Evolutionary conservation across 768 basidiomycete genomes (phyloP).

Genomic region (Pleurotus tuoliensis): DNA sequence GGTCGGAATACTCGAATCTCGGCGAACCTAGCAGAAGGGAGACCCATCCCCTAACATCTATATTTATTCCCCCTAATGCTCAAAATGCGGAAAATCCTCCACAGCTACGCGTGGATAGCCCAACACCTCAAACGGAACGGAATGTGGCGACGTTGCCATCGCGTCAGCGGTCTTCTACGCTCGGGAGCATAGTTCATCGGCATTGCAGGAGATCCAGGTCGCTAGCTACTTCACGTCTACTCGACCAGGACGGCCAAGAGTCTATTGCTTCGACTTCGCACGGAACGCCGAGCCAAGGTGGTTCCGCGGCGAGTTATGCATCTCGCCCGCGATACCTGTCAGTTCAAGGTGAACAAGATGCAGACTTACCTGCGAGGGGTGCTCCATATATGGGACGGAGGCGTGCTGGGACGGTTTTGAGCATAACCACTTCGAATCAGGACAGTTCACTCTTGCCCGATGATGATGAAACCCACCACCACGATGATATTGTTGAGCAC

Average conservation of each 20-base stretch:
- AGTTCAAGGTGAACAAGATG: constrained; percentile 35
- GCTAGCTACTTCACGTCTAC: not conserved
- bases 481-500: constrained; percentile 81
- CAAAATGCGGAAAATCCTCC: not conserved
- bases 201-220: constrained; percentile 4
- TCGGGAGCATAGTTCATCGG: constrained; percentile 2
- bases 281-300: constrained; percentile 5
- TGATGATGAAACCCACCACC: constrained; percentile 40
- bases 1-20: constrained; percentile 26
- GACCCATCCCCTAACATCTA: constrained; percentile 10
- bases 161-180: not conserved
- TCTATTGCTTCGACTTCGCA: not conserved
- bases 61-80: constrained; percentile 12
- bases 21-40: constrained; percentile 11
- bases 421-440: constrained; percentile 24
- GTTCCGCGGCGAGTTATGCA: constrained; percentile 9
- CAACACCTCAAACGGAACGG: not conserved
- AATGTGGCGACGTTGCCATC: not conserved
- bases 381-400: constrained; percentile 23
- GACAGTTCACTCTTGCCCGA: constrained; percentile 10
- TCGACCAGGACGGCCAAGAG: not conserved
- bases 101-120: not conserved
- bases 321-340: constrained; percentile 23
- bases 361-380: too few relatives aligned
- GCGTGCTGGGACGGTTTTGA: constrained; percentile 42